Percentiles rank a stretch among this genome's conserved stretches.
phyloP scores from a whole-genome alignment of 148 eudicot species.

The Amaranthus hypochondriacus region DNA sequence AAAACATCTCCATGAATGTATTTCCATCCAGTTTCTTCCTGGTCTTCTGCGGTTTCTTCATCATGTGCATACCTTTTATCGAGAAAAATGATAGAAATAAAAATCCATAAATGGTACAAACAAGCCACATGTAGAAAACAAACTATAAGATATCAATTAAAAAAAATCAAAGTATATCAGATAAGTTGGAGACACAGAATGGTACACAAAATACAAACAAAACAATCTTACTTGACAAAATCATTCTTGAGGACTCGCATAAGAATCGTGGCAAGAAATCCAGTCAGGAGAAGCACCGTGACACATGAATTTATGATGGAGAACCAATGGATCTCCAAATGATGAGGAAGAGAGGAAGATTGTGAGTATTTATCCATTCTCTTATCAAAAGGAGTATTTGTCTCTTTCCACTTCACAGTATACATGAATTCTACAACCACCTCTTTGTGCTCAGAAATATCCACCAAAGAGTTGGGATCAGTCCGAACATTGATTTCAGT shows the following conservation, averaged over 20 bases:
- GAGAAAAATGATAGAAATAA: background rate
- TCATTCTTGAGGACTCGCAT: constrained; percentile 72
- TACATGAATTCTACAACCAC: constrained; percentile 58
- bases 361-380: constrained; percentile 71
- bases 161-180: background rate
- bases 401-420: constrained; percentile 63
- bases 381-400: constrained; percentile 45
- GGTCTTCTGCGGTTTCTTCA: constrained; percentile 77
- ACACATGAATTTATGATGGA: constrained; percentile 70
- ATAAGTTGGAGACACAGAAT: background rate
- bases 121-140: background rate
- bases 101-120: background rate
- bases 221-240: constrained; percentile 57
- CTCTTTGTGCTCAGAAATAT: constrained; percentile 59
- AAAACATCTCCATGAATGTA: constrained; percentile 84
- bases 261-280: constrained; percentile 69
- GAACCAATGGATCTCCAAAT: constrained; percentile 70
- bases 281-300: constrained; percentile 68
- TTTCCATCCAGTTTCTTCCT: constrained; percentile 90
- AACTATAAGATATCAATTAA: background rate
- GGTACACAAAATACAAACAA: background rate
- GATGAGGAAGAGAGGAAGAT: constrained; percentile 61
- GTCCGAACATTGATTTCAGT: constrained; percentile 60
- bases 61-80: constrained; percentile 69
- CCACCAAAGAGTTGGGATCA: constrained; percentile 54